Evolutionary conservation across 1,284 basidiomycete species (phyloP).

Genomic region (Papiliotrema laurentii): DNA sequence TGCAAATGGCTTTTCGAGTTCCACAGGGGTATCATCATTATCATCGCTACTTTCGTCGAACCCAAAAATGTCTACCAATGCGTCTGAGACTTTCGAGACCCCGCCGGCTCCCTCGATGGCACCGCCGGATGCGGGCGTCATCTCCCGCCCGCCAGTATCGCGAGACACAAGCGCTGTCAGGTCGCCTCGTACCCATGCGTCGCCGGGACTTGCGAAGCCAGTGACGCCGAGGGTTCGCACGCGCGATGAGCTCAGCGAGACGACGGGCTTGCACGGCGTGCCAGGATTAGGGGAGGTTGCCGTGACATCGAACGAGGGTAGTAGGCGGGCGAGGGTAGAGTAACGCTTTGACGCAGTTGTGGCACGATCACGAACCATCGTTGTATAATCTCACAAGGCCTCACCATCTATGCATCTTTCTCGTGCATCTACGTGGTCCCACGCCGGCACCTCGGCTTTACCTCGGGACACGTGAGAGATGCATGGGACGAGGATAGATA

Average conservation of each 20-base stretch:
- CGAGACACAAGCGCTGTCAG: not conserved
- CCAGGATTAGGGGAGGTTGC: not conserved
- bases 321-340: not conserved
- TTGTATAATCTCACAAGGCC: too few species aligned
- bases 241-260: constrained; percentile 29
- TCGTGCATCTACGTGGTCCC: too few species aligned
- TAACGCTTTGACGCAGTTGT: not conserved
- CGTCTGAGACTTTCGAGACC: too few species aligned
- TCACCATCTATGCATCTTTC: too few species aligned
- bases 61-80: too few species aligned
- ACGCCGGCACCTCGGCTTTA: not conserved
- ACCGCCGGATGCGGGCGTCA: not conserved
- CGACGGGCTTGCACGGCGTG: not conserved
- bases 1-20: not conserved
- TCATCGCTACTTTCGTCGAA: not conserved
- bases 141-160: not conserved
- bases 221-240: constrained; percentile 36
- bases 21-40: not conserved
- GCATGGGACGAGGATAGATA: too few species aligned
- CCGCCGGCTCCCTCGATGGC: too few species aligned
- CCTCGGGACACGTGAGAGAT: too few species aligned
- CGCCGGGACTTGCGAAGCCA: constrained; percentile 19
- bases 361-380: too few species aligned
- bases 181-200: constrained; percentile 5
- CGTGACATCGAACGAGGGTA: not conserved